Evolutionary conservation across 1,139 yeast species (phyloP), one percentile per base, ranked within the genome.

Genomic region (Suhomyces taliae): DNA sequence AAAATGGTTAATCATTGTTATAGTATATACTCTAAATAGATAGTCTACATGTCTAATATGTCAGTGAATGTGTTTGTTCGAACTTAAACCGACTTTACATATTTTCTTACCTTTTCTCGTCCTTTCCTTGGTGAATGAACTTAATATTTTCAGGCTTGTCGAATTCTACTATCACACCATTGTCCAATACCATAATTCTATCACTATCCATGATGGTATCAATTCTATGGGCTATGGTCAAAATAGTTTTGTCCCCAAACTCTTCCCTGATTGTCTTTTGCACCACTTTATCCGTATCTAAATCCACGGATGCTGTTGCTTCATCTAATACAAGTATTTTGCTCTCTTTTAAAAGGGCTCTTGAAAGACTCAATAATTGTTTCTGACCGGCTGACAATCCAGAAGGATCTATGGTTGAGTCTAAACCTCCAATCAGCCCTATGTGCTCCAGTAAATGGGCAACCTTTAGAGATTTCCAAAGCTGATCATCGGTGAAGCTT

Each of bases 241-340:
- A 66, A 50, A 87, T 85, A 0, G 95, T 87, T 58, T 84, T 76
- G 51, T 82, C 75, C 43, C 67, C 70, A 61, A 87, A 87, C 58
- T 82, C 83, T 2, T 66, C 60, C 48, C 90, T 72, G 39, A 87
- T 86, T 0, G 95, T 85, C 52, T 82, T 80, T 65, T 87, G 95
- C 45, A 87, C 80, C 46, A 86, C 76, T 53, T 76, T 78, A 58
- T 87, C 95, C 0, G 95, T 87, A 58, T 85, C 85, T 15, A 85
- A 81, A 62, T 87, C 95, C 27, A 87, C 91, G 3, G 91, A 85
- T 0, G 95, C 90, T 0, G 95, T 87, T 1, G 95, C 95, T 64
- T 87, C 95, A 60, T 87, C 95, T 37, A 87, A 67, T 15, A 87
- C 79, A 47, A 87, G 67, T 27, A 87, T 58, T 43, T 54, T 57